A percentile compares a stretch with the other conserved stretches of the same genome.
Evolutionary conservation across 768 basidiomycete species (phyloP).

Genomic region (Gelatoporia subvermispora): DNA sequence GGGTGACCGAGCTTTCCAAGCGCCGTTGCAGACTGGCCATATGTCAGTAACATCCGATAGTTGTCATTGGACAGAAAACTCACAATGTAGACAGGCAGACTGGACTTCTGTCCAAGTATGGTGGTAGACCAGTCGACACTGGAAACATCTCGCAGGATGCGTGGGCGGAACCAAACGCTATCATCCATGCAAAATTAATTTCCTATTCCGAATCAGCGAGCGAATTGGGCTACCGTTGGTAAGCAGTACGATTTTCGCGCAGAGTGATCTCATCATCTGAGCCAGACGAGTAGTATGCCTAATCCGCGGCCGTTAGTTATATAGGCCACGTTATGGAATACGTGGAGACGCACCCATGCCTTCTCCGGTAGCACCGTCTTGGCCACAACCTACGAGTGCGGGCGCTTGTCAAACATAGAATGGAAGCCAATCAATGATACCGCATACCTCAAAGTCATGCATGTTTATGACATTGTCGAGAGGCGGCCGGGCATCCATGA

Average conservation of each 20-base stretch:
- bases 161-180: constrained; percentile 31
- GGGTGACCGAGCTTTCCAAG: constrained; percentile 94
- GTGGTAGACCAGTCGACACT: constrained; percentile 81
- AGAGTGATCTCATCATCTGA: constrained; percentile 92
- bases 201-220: too few species aligned
- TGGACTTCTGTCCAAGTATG: constrained; percentile 71
- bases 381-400: constrained; percentile 61
- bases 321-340: background rate
- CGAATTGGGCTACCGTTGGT: constrained; percentile 59
- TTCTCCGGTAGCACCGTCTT: constrained; percentile 76
- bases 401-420: background rate
- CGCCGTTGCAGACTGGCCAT: constrained; percentile 62
- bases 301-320: background rate
- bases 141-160: constrained; percentile 69
- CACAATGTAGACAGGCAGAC: constrained; percentile 79
- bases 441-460: constrained; percentile 86
- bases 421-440: background rate
- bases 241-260: constrained; percentile 88
- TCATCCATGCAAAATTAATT: constrained; percentile 5
- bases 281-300: constrained; percentile 93
- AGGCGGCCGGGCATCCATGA: constrained; percentile 60
- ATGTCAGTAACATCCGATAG: constrained; percentile 28
- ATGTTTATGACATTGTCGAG: constrained; percentile 80
- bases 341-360: constrained; percentile 53
- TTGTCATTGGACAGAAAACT: constrained; percentile 76